Conservation (phyloP, 805 yeast species). For the Starmerella vitae region DNA sequence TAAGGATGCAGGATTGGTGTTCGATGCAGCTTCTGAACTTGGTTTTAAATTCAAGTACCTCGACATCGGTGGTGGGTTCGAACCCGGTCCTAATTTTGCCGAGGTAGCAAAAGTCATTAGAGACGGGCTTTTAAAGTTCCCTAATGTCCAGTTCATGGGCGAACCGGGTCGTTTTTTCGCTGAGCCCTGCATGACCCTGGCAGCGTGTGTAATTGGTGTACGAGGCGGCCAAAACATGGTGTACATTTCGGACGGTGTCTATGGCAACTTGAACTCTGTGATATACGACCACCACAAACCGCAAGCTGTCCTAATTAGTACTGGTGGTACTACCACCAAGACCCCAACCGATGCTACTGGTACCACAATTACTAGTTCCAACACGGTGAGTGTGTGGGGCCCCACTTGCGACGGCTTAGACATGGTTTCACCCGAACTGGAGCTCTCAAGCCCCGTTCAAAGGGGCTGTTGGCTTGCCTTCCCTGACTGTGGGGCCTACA, state of each 20-base stretch:
- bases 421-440: constrained; percentile 46
- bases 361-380: constrained; percentile 7
- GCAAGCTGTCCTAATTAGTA: constrained; percentile 49
- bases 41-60: constrained; percentile 42
- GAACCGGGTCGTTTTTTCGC: constrained; percentile 92
- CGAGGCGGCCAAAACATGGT: constrained; percentile 49
- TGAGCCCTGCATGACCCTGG: constrained; percentile 73
- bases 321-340: constrained; percentile 26
- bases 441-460: constrained; percentile 44
- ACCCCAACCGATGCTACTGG: constrained; percentile 1
- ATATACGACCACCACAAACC: constrained; percentile 84
- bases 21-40: constrained; percentile 40
- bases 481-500: constrained; percentile 77
- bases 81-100: constrained; percentile 44
- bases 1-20: constrained; percentile 50
- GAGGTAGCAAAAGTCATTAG: constrained; percentile 40
- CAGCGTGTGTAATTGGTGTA: constrained; percentile 73
- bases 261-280: constrained; percentile 90
- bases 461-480: constrained; percentile 93
- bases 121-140: constrained; percentile 42
- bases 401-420: constrained; percentile 97
- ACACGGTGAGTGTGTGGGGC: constrained; percentile 68
- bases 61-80: constrained; percentile 93
- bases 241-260: constrained; percentile 87
- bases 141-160: constrained; percentile 48